These are phyloP conservation scores for Paraconiothyrium brasiliense DNA, from an alignment of 2,329 filamentous ascomycete species.

Conservation along the genomic window DNA sequence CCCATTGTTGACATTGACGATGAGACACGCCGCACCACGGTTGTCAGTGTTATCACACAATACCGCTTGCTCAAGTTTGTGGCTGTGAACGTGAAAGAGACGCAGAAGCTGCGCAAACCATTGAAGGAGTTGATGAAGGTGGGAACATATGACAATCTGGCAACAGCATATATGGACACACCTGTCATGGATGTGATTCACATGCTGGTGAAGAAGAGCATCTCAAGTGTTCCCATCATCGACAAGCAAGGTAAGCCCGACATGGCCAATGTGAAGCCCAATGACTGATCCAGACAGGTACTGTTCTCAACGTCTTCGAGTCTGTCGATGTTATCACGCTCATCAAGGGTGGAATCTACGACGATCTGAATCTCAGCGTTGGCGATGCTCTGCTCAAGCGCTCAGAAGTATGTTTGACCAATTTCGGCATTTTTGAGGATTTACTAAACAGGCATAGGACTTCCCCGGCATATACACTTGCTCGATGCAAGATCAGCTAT, in stretches of 20 bases:
- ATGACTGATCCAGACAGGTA: conserved; percentile 54
- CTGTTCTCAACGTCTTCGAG: conserved; percentile 95
- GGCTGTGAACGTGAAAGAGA: conserved; percentile 91
- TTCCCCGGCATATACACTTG: conserved; percentile 98
- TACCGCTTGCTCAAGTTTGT: conserved; percentile 99
- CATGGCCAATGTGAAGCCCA: neutral
- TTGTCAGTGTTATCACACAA: conserved; percentile 96
- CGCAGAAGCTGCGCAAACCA: conserved; percentile 86
- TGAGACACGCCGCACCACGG: conserved; percentile 89
- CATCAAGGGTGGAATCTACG: conserved; percentile 92
- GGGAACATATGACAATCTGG: conserved; percentile 82
- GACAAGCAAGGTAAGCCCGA: conserved; percentile 70
- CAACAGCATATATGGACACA: conserved; percentile 86
- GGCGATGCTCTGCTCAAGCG: conserved; percentile 89
- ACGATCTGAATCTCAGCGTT: conserved; percentile 85
- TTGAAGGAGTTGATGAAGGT: conserved; percentile 79
- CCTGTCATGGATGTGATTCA: conserved; percentile 95
- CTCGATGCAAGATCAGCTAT: conserved; percentile 86
- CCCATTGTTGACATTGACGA: conserved; percentile 93
- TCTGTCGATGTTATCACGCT: conserved; percentile 96
- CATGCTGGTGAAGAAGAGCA: conserved; percentile 89
- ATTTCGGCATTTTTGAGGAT: neutral
- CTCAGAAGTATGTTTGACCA: conserved; percentile 67
- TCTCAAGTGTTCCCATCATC: conserved; percentile 92
- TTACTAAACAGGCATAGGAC: conserved; percentile 63